Conservation (phyloP, 2,329 filamentous ascomycete species). For the Pseudogymnoascus verrucosus region DNA sequence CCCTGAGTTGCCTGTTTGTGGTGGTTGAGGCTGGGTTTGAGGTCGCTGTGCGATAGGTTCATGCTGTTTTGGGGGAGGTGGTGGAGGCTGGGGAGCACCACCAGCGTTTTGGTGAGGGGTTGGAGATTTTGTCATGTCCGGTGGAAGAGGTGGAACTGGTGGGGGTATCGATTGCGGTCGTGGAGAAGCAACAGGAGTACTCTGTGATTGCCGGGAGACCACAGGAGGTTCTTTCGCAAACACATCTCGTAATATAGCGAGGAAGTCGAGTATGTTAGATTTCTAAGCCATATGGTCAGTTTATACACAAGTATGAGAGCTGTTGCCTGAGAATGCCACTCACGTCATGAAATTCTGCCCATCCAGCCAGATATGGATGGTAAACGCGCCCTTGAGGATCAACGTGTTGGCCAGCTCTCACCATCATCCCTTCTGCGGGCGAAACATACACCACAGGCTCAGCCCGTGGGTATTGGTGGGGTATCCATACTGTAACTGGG, state of each 20-base stretch:
- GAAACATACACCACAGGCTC: conserved; percentile 83
- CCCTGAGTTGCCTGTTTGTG: conserved; percentile 19
- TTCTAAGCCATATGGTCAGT: conserved; percentile 46
- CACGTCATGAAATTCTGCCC: conserved; percentile 86
- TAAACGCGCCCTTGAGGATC: conserved; percentile 89
- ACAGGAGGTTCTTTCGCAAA: conserved; percentile 95
- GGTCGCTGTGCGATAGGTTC: conserved; percentile 11
- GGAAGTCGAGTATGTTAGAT: conserved; percentile 74
- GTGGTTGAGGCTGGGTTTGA: conserved; percentile 15
- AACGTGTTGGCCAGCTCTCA: conserved; percentile 90
- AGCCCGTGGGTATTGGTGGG: conserved; percentile 80
- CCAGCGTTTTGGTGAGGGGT: conserved; percentile 26
- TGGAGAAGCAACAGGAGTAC: conserved; percentile 28
- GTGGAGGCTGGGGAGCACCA: conserved; percentile 22
- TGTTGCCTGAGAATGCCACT: conserved; percentile 28
- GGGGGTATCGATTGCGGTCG: conserved; percentile 43
- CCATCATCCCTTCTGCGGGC: conserved; percentile 78
- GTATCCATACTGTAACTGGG: conserved; percentile 86
- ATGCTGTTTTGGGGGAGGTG: conserved; percentile 26
- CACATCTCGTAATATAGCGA: conserved; percentile 73
- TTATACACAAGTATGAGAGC: not conserved
- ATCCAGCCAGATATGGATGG: conserved; percentile 88
- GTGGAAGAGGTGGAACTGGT: conserved; percentile 64
- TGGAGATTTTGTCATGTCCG: conserved; percentile 45
- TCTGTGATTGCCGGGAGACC: conserved; percentile 58